Conservation (phyloP, 495 filamentous ascomycete genomes). For the Umbilicaria muhlenbergii region DNA sequence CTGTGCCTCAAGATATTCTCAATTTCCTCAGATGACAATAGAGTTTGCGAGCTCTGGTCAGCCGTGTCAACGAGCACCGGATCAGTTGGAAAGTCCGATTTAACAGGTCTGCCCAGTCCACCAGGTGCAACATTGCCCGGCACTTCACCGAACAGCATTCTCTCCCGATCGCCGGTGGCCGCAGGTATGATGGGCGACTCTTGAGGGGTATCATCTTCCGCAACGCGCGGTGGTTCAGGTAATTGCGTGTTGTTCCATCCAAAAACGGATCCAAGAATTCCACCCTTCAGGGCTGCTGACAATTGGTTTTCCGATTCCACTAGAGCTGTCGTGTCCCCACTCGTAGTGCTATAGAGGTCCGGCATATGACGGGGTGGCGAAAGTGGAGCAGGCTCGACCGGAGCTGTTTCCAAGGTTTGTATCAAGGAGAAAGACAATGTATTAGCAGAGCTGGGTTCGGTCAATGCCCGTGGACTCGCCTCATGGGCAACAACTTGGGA, state of each 20-base stretch:
- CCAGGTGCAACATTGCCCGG: constrained; percentile 25
- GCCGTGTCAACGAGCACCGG: constrained; percentile 26
- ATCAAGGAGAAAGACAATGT: constrained; percentile 24
- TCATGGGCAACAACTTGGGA: neutral
- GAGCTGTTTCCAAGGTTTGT: constrained; percentile 25
- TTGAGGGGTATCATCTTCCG: constrained; percentile 40
- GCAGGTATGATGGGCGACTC: constrained; percentile 23
- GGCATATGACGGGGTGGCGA: constrained; percentile 24
- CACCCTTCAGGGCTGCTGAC: constrained; percentile 17
- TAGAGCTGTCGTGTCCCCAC: neutral
- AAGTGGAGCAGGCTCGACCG: constrained; percentile 17
- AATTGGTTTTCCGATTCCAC: constrained; percentile 6
- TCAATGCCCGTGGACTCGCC: too few species aligned
- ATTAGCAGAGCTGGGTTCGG: neutral
- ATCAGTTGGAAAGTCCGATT: constrained; percentile 10
- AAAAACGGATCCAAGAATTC: constrained; percentile 29
- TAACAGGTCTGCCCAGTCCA: neutral
- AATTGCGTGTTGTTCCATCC: constrained; percentile 24
- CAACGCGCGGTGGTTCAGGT: constrained; percentile 24
- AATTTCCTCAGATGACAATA: constrained; percentile 55
- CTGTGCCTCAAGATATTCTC: constrained; percentile 44
- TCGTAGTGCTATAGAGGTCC: neutral
- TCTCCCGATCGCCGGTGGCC: constrained; percentile 27
- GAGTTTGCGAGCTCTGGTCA: constrained; percentile 61
- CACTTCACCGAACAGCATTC: constrained; percentile 21